Evolutionary conservation across 2,329 filamentous ascomycete genomes (phyloP).

Genomic region (Diplodia mutila): DNA sequence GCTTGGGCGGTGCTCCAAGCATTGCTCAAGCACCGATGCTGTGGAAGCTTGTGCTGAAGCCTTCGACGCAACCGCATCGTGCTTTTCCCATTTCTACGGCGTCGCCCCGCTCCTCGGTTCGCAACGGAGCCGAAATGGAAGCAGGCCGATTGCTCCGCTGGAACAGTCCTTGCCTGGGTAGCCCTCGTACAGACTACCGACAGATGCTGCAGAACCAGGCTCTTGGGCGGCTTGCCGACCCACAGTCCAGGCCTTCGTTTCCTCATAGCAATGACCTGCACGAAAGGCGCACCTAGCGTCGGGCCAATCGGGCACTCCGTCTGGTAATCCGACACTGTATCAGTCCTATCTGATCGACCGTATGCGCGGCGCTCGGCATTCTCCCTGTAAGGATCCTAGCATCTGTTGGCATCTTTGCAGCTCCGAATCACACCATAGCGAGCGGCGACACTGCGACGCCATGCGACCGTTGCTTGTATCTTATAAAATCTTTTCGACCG

Average conservation of each 20-base stretch:
- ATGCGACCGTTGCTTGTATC: neutral
- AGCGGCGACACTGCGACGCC: conserved; percentile 9
- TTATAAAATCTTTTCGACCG: conserved; percentile 9
- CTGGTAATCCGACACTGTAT: neutral
- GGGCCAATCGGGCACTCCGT: conserved; percentile 2
- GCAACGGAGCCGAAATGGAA: neutral
- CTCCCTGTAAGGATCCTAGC: conserved; percentile 21
- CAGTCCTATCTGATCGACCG: conserved; percentile 18
- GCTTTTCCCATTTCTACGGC: neutral
- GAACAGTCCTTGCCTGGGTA: neutral
- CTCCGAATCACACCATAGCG: conserved; percentile 24
- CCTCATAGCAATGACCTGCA: conserved; percentile 5
- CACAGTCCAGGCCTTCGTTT: conserved; percentile 8
- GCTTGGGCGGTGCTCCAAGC: neutral
- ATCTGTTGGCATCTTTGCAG: conserved; percentile 24
- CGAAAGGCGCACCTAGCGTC: neutral
- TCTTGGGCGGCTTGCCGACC: conserved; percentile 3
- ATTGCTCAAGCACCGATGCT: neutral
- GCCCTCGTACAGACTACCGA: neutral
- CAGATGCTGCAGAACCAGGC: conserved; percentile 1
- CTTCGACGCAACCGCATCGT: neutral
- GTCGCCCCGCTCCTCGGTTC: neutral
- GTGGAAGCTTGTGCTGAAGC: neutral
- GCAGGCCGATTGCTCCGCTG: neutral
- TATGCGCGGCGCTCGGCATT: conserved; percentile 16